Conservation (phyloP, 176 grass and related monocot genomes). For the Zoysia pacifica region DNA sequence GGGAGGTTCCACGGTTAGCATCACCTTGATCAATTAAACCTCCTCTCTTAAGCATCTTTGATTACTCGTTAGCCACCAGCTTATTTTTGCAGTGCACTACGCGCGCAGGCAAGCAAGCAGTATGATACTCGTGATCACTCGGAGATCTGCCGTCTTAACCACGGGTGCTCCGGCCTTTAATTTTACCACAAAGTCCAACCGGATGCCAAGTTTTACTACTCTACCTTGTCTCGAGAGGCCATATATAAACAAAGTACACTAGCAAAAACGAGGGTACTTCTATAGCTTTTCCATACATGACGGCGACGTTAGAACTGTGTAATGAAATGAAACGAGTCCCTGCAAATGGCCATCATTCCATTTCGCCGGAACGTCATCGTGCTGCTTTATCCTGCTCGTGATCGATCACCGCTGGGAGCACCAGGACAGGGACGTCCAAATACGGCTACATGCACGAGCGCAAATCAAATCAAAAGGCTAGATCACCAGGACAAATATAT, state of each 20-base stretch:
- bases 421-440: conserved; percentile 22
- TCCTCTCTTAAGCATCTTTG: background rate
- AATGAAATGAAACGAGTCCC: background rate
- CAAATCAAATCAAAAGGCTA: background rate
- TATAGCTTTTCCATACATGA: conserved; percentile 2
- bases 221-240: too few relatives aligned
- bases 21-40: background rate
- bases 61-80: background rate
- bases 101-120: background rate
- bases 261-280: background rate
- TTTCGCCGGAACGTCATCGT: conserved; percentile 5
- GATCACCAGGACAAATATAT: conserved; percentile 33
- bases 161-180: background rate
- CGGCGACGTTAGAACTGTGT: conserved; percentile 7
- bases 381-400: conserved; percentile 25
- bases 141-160: background rate
- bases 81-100: background rate
- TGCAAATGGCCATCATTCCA: conserved; percentile 7
- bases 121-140: background rate
- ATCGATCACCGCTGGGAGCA: too few relatives aligned
- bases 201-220: too few relatives aligned
- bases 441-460: conserved; percentile 17
- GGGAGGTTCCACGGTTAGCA: background rate
- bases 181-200: too few relatives aligned
- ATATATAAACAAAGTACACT: too few relatives aligned